A percentile compares a stretch with the other conserved stretches of the same genome.
Evolutionary conservation across 345 rosid species (phyloP).

Genomic region (Odontarrhena argentea): DNA sequence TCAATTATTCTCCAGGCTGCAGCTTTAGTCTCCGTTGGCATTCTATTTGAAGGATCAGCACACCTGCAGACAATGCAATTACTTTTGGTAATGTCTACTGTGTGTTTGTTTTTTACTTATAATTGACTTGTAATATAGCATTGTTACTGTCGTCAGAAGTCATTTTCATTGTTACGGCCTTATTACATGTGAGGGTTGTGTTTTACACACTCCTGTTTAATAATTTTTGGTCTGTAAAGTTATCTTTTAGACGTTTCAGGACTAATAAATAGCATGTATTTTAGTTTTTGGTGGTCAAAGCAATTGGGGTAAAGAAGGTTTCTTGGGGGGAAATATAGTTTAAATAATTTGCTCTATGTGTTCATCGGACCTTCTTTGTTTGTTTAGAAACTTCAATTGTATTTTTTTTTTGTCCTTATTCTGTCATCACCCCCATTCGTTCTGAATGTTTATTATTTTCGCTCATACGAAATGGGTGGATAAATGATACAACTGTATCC

Average conservation of each 20-base stretch:
- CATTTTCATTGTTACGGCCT: slow-evolving; percentile 11
- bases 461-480: slow-evolving; percentile 3
- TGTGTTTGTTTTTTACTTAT: slow-evolving; percentile 7
- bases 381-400: slow-evolving; percentile 13
- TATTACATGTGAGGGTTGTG: slow-evolving; percentile 13
- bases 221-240: slow-evolving; percentile 10
- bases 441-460: background rate
- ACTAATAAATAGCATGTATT: too few species aligned
- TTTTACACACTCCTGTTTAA: slow-evolving; percentile 17
- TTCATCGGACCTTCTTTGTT: slow-evolving; percentile 18
- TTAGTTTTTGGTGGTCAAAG: too few species aligned
- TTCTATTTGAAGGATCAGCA: slow-evolving; percentile 94
- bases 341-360: background rate
- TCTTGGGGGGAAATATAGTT: too few species aligned
- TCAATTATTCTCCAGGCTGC: slow-evolving; percentile 67
- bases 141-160: slow-evolving; percentile 24
- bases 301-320: too few species aligned
- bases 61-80: slow-evolving; percentile 87
- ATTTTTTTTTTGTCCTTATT: slow-evolving; percentile 3
- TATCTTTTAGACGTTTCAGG: background rate
- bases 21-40: slow-evolving; percentile 87
- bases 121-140: slow-evolving; percentile 16
- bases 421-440: slow-evolving; percentile 7
- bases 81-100: slow-evolving; percentile 60
- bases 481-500: slow-evolving; percentile 11